phyloP scores from a whole-genome alignment of 2,329 filamentous ascomycete genomes.

The Apiospora phragmitis region DNA sequence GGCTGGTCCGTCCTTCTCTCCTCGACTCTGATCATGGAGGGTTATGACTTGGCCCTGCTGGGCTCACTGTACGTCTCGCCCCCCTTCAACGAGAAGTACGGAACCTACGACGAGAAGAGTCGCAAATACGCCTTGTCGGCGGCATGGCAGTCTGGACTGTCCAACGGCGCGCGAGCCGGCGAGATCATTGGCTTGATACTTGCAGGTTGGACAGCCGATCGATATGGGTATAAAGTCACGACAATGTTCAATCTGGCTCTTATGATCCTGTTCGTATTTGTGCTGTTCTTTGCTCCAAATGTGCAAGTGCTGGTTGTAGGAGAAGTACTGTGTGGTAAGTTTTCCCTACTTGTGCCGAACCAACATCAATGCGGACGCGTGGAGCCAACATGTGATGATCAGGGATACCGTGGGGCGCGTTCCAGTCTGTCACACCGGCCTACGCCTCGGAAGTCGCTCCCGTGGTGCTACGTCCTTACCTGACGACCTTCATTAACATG shows the following conservation, averaged over 20 bases:
- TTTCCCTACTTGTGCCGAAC: not conserved
- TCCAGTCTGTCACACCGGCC: slow-evolving; percentile 52
- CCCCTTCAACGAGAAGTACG: slow-evolving; percentile 47
- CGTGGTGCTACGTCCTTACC: slow-evolving; percentile 49
- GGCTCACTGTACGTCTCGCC: slow-evolving; percentile 50
- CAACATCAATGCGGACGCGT: not conserved
- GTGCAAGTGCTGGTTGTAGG: slow-evolving; percentile 48
- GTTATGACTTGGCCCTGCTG: slow-evolving; percentile 52
- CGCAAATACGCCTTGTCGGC: slow-evolving; percentile 50
- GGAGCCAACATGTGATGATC: not conserved
- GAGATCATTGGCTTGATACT: slow-evolving; percentile 56
- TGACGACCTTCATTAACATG: slow-evolving; percentile 57
- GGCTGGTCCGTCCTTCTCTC: slow-evolving; percentile 48
- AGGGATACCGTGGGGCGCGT: slow-evolving; percentile 54
- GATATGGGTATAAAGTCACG: slow-evolving; percentile 50
- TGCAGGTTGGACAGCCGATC: slow-evolving; percentile 53
- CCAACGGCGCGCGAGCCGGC: slow-evolving; percentile 53
- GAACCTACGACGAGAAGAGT: slow-evolving; percentile 32
- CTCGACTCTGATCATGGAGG: slow-evolving; percentile 50
- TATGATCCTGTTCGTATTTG: slow-evolving; percentile 52
- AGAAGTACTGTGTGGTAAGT: slow-evolving; percentile 44
- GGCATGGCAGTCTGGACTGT: slow-evolving; percentile 58
- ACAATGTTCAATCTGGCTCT: slow-evolving; percentile 46
- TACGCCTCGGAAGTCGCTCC: slow-evolving; percentile 55
- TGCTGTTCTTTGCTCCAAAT: slow-evolving; percentile 53